These are phyloP conservation scores for Hymenoscyphus linearis DNA, from an alignment of 2,329 filamentous ascomycete species.

Conservation along the genomic window DNA sequence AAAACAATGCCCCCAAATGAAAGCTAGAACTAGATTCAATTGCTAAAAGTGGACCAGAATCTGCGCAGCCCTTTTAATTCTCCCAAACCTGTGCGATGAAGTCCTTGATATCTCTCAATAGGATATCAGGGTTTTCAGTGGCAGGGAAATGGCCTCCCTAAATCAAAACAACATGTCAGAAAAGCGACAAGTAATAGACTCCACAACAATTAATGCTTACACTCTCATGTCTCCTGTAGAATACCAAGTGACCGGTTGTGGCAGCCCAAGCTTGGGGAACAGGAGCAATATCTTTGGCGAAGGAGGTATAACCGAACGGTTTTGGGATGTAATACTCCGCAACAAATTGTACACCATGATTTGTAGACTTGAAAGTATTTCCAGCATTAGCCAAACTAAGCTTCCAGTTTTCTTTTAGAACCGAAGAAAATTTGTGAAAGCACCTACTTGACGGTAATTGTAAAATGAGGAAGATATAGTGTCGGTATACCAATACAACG, in stretches of 20 bases:
- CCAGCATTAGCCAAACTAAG: not conserved
- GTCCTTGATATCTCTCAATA: slow-evolving; percentile 41
- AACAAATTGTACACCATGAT: not conserved
- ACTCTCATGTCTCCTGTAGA: slow-evolving; percentile 33
- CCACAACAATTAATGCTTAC: slow-evolving; percentile 17
- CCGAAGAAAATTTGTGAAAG: not conserved
- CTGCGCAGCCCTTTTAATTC: not conserved
- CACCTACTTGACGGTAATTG: slow-evolving; percentile 39
- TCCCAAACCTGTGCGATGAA: slow-evolving; percentile 36
- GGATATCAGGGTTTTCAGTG: slow-evolving; percentile 37
- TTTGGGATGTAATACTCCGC: slow-evolving; percentile 29
- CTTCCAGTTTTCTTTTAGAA: not conserved
- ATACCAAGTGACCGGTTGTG: slow-evolving; percentile 36
- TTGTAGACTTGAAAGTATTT: not conserved
- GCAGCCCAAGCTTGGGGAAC: slow-evolving; percentile 35
- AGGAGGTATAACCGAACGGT: slow-evolving; percentile 42
- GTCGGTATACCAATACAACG: slow-evolving; percentile 51
- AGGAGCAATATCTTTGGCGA: slow-evolving; percentile 38
- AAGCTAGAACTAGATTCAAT: not conserved
- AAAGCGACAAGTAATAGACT: not conserved
- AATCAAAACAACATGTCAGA: not conserved
- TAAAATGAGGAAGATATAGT: slow-evolving; percentile 44
- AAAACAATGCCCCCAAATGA: not conserved
- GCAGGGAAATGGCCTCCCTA: slow-evolving; percentile 50
- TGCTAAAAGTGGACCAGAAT: not conserved